These are phyloP conservation scores for Lasiosphaeria hispida DNA, from an alignment of 495 filamentous ascomycete genomes.

Conservation along the genomic window DNA sequence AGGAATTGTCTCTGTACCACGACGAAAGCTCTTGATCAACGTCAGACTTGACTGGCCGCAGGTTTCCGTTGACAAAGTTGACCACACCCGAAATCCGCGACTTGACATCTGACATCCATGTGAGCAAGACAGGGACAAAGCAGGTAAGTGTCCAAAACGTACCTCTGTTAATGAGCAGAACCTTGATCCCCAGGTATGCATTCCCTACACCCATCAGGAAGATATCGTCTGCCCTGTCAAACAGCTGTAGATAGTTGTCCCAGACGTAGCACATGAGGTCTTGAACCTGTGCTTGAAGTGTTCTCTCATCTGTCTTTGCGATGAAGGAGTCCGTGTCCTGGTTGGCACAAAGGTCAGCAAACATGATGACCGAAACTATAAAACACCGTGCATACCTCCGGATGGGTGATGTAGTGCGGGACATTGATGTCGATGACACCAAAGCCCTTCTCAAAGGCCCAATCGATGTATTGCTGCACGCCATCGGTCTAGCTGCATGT, in stretches of 20 bases:
- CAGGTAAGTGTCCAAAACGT: slow-evolving; percentile 15
- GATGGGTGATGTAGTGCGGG: slow-evolving; percentile 63
- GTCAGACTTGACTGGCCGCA: slow-evolving; percentile 65
- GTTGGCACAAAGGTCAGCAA: slow-evolving; percentile 1
- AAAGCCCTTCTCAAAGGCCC: slow-evolving; percentile 70
- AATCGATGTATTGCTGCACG: slow-evolving; percentile 73
- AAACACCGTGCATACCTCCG: slow-evolving; percentile 43
- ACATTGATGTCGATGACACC: slow-evolving; percentile 88
- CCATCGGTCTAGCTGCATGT: slow-evolving; percentile 64
- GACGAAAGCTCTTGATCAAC: slow-evolving; percentile 60
- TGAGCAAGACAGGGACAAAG: neutral
- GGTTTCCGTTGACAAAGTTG: slow-evolving; percentile 59
- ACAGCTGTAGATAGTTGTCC: slow-evolving; percentile 94
- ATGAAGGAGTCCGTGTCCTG: slow-evolving; percentile 36
- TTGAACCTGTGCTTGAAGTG: slow-evolving; percentile 55
- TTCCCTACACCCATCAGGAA: slow-evolving; percentile 83
- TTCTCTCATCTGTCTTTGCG: slow-evolving; percentile 31
- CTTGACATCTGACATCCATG: slow-evolving; percentile 40
- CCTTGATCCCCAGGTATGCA: slow-evolving; percentile 65
- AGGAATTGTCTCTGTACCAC: slow-evolving; percentile 73
- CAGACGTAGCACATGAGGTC: slow-evolving; percentile 85
- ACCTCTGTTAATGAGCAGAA: slow-evolving; percentile 69
- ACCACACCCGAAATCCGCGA: slow-evolving; percentile 47
- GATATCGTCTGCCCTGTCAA: slow-evolving; percentile 61
- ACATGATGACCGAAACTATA: neutral